Evolutionary conservation across 1,139 yeast species (phyloP).

Genomic region (Geotrichum siamense): DNA sequence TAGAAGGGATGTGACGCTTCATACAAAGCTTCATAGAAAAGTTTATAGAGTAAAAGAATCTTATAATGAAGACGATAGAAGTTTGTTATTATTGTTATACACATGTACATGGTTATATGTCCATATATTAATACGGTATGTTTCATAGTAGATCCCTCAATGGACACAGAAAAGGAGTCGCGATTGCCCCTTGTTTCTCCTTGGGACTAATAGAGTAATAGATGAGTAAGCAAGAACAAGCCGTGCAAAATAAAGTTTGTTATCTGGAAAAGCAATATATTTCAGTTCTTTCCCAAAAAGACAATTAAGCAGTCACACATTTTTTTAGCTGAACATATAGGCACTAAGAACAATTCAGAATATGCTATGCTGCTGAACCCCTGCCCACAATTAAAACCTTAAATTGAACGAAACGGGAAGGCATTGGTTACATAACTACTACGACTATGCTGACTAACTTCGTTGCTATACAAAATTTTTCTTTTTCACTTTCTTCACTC

Average conservation of each 20-base stretch:
- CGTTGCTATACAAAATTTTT: conserved; percentile 8
- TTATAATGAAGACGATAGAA: too few species aligned
- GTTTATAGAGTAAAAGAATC: too few species aligned
- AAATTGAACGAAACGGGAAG: neutral
- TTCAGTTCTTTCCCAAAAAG: neutral
- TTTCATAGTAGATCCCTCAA: too few species aligned
- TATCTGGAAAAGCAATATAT: neutral
- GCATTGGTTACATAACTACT: neutral
- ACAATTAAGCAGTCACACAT: neutral
- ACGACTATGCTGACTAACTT: neutral
- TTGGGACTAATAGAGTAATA: neutral
- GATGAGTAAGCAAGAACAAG: neutral
- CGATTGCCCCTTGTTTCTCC: too few species aligned
- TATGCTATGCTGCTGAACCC: neutral
- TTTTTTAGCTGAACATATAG: neutral
- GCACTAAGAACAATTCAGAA: neutral
- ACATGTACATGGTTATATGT: too few species aligned
- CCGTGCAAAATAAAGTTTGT: neutral
- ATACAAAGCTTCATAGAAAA: too few species aligned
- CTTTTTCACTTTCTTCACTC: conserved; percentile 5
- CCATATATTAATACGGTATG: too few species aligned
- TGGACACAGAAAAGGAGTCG: too few species aligned
- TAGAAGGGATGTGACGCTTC: too few species aligned
- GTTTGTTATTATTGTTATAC: too few species aligned
- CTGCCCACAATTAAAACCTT: neutral